Evolutionary conservation across 2,329 filamentous ascomycete species (phyloP).

Genomic region (Colletotrichum spaethianum): DNA sequence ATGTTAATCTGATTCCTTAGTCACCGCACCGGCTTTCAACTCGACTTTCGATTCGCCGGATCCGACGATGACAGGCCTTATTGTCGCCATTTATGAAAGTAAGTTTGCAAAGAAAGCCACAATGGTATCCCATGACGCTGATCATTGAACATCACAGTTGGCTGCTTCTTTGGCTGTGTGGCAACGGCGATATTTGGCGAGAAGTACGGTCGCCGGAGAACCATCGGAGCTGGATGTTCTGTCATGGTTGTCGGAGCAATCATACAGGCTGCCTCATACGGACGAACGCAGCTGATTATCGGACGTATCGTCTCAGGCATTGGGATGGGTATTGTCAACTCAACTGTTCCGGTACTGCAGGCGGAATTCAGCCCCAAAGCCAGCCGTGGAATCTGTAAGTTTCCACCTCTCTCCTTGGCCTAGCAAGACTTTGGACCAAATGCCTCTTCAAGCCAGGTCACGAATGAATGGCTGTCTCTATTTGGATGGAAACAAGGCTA

Average conservation of each 20-base stretch:
- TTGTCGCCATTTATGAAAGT: conserved; percentile 62
- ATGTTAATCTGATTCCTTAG: conserved; percentile 43
- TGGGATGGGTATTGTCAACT: conserved; percentile 62
- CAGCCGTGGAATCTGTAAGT: conserved; percentile 51
- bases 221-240: conserved; percentile 55
- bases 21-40: conserved; percentile 57
- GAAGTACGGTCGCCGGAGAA: conserved; percentile 57
- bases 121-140: neutral
- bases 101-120: neutral
- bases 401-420: neutral
- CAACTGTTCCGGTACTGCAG: conserved; percentile 60
- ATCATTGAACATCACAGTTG: conserved; percentile 40
- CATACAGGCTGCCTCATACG: conserved; percentile 59
- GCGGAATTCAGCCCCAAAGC: conserved; percentile 59
- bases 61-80: conserved; percentile 59
- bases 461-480: neutral
- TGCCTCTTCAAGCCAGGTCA: neutral
- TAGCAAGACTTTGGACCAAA: neutral
- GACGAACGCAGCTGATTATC: conserved; percentile 59
- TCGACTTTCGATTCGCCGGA: conserved; percentile 56
- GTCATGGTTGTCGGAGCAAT: conserved; percentile 61
- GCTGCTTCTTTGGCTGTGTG: conserved; percentile 49
- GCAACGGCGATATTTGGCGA: conserved; percentile 57
- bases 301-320: conserved; percentile 63
- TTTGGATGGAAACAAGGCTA: neutral